phyloP scores from a whole-genome alignment of 345 rosid species.

The Odontarrhena argentea region DNA sequence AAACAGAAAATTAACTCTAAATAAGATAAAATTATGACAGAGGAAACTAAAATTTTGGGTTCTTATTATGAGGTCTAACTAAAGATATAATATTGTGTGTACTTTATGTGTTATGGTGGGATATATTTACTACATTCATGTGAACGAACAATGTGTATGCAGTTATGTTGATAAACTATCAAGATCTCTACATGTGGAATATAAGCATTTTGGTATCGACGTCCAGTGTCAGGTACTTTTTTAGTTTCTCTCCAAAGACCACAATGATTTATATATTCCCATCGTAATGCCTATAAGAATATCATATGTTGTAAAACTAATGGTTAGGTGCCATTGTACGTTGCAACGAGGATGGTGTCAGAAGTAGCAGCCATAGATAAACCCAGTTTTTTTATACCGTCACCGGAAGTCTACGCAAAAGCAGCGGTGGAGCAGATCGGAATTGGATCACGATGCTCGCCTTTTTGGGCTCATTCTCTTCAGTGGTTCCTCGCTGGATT shows the following conservation, averaged over 20 bases:
- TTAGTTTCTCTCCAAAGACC: neutral
- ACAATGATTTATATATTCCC: neutral
- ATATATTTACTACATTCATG: neutral
- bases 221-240: constrained; percentile 82
- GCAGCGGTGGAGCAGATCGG: constrained; percentile 64
- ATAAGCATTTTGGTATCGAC: constrained; percentile 64
- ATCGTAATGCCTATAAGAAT: neutral
- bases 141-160: constrained; percentile 20
- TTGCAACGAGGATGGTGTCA: constrained; percentile 78
- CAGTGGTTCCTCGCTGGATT: constrained; percentile 68
- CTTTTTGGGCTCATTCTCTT: constrained; percentile 76
- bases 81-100: too few relatives aligned
- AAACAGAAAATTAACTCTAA: neutral
- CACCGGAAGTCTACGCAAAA: constrained; percentile 59
- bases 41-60: too few relatives aligned
- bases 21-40: neutral
- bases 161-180: constrained; percentile 78
- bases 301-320: constrained; percentile 7
- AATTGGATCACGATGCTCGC: constrained; percentile 62
- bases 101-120: too few relatives aligned
- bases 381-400: constrained; percentile 58
- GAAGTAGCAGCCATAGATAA: constrained; percentile 54
- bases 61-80: too few relatives aligned
- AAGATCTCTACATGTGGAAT: constrained; percentile 73
- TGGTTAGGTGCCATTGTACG: constrained; percentile 70